These are phyloP conservation scores for Gardenia jasminoides DNA, from an alignment of 257 asterid genomes.

Conservation along the genomic window DNA sequence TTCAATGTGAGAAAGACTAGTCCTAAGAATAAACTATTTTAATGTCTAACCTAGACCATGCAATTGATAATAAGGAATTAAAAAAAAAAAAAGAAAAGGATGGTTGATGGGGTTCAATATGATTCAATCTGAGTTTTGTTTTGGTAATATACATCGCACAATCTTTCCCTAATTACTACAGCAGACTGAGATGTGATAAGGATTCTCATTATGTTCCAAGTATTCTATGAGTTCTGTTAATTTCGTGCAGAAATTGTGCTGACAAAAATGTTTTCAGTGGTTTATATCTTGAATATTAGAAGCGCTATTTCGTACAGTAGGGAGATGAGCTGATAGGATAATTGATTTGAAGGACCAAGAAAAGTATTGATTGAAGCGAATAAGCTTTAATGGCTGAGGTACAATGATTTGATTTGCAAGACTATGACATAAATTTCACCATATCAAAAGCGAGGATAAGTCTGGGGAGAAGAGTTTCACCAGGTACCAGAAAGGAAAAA, in stretches of 20 bases:
- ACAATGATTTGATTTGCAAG: slow-evolving; percentile 35
- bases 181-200: not conserved
- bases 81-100: too few species aligned
- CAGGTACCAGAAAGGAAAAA: not conserved
- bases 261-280: not conserved
- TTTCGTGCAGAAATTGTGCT: not conserved
- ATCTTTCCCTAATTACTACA: not conserved
- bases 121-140: not conserved
- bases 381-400: slow-evolving; percentile 25
- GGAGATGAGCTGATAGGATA: not conserved
- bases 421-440: not conserved
- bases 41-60: too few species aligned
- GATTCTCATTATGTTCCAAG: not conserved
- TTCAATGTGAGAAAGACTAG: too few species aligned
- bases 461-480: not conserved
- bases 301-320: not conserved
- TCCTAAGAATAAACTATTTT: too few species aligned
- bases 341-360: slow-evolving; percentile 17
- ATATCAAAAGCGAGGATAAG: not conserved
- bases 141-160: not conserved
- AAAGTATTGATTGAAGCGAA: slow-evolving; percentile 11
- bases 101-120: too few species aligned
- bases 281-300: not conserved
- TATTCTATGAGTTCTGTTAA: not conserved
- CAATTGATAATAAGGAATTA: too few species aligned